Conservation (phyloP, 768 basidiomycete genomes). For the Hygrocybe punicea region DNA sequence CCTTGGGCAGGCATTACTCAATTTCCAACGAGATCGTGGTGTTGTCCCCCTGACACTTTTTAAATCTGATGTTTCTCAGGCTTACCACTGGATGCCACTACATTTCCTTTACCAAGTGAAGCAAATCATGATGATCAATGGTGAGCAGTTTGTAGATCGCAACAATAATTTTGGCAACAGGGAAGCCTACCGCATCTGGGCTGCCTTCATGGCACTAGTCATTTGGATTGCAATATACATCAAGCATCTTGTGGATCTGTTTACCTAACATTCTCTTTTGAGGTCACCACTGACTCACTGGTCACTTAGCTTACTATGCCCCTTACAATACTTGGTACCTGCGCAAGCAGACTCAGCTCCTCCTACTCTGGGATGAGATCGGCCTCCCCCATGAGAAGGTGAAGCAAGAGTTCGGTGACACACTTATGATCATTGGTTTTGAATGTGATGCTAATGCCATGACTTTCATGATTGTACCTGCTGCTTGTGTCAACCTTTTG, state of each 20-base stretch:
- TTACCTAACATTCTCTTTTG: slow-evolving; percentile 24
- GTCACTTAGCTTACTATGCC: slow-evolving; percentile 20
- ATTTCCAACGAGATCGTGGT: background rate
- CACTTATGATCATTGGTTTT: slow-evolving; percentile 40
- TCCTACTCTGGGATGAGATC: slow-evolving; percentile 40
- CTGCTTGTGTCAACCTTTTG: slow-evolving; percentile 12
- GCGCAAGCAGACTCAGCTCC: slow-evolving; percentile 29
- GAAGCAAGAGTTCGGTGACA: slow-evolving; percentile 38
- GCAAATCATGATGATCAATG: slow-evolving; percentile 21
- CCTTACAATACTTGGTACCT: slow-evolving; percentile 28
- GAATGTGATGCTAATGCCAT: slow-evolving; percentile 33
- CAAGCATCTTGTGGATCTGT: slow-evolving; percentile 8
- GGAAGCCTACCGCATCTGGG: slow-evolving; percentile 10
- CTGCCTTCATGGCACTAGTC: slow-evolving; percentile 21
- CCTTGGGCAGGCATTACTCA: slow-evolving; percentile 24
- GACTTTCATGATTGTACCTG: slow-evolving; percentile 20
- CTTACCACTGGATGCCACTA: slow-evolving; percentile 34
- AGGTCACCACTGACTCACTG: too few relatives aligned
- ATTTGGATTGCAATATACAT: slow-evolving; percentile 27
- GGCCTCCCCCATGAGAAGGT: slow-evolving; percentile 36
- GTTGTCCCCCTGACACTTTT: slow-evolving; percentile 21
- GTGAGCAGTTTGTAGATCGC: slow-evolving; percentile 6
- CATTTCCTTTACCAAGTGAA: slow-evolving; percentile 31
- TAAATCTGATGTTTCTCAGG: slow-evolving; percentile 39
- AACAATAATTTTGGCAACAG: slow-evolving; percentile 12